phyloP scores from a whole-genome alignment of 1,139 yeast species.

The Hyphopichia fennica region DNA sequence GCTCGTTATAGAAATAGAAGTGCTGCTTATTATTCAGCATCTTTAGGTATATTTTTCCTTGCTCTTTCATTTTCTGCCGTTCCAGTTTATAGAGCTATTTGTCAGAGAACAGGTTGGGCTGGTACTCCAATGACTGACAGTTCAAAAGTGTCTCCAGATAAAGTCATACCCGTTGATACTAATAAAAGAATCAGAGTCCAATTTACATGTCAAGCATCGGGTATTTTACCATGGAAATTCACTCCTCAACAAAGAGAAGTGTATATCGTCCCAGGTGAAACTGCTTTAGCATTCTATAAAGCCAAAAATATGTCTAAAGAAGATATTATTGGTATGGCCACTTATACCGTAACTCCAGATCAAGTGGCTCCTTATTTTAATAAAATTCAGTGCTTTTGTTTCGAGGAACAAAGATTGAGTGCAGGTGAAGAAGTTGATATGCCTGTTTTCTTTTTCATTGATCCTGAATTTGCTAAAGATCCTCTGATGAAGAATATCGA shows the following conservation, averaged over 20 bases:
- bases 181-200: slow-evolving; percentile 77
- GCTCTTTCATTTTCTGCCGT: slow-evolving; percentile 91
- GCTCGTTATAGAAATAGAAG: slow-evolving; percentile 43
- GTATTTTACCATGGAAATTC: slow-evolving; percentile 93
- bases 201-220: slow-evolving; percentile 91
- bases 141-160: slow-evolving; percentile 79
- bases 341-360: slow-evolving; percentile 94
- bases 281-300: slow-evolving; percentile 93
- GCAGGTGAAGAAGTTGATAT: slow-evolving; percentile 99
- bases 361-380: slow-evolving; percentile 95
- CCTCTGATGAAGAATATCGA: slow-evolving; percentile 91
- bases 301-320: slow-evolving; percentile 84
- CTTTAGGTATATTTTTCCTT: slow-evolving; percentile 69
- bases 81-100: slow-evolving; percentile 86
- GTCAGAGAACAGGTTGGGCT: slow-evolving; percentile 95
- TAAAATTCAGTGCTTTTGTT: slow-evolving; percentile 96
- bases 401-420: slow-evolving; percentile 89
- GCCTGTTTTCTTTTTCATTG: slow-evolving; percentile 98
- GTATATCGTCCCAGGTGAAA: slow-evolving; percentile 93
- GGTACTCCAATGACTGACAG: slow-evolving; percentile 92
- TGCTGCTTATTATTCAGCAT: slow-evolving; percentile 69
- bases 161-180: slow-evolving; percentile 83
- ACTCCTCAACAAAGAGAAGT: slow-evolving; percentile 95
- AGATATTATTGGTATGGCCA: slow-evolving; percentile 97
- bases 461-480: slow-evolving; percentile 95